Evolutionary conservation across 768 basidiomycete species (phyloP).

Genomic region (Kwoniella sp.): DNA sequence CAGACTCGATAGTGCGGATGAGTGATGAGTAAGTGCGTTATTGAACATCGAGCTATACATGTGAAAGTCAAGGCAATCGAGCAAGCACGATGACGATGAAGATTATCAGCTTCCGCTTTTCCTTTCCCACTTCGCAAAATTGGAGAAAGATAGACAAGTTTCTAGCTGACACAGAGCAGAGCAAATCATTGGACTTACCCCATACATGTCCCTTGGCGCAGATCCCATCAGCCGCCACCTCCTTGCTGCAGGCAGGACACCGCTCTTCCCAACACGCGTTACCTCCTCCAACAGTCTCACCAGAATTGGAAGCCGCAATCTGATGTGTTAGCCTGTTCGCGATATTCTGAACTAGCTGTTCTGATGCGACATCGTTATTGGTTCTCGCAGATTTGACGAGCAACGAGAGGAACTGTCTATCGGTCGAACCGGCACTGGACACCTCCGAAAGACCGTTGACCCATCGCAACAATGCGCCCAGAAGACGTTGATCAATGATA

Average conservation of each 20-base stretch:
- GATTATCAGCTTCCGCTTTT: no score
- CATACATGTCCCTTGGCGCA: slow-evolving; percentile 43
- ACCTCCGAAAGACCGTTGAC: not conserved
- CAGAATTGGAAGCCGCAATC: not conserved
- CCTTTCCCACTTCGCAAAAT: no score
- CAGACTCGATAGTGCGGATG: slow-evolving; percentile 42
- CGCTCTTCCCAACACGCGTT: slow-evolving; percentile 1
- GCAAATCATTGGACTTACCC: slow-evolving; percentile 30
- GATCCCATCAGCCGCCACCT: slow-evolving; percentile 8
- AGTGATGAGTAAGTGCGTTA: slow-evolving; percentile 40
- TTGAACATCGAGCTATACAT: slow-evolving; percentile 39
- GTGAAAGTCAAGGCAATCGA: no score
- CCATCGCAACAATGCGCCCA: slow-evolving; percentile 3
- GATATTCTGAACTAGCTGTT: not conserved
- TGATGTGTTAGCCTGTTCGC: not conserved
- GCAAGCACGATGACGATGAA: no score
- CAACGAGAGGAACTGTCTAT: slow-evolving; percentile 15
- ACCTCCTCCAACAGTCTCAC: not conserved
- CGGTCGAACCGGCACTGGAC: not conserved
- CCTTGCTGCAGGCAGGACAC: slow-evolving; percentile 24
- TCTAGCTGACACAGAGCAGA: not conserved
- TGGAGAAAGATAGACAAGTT: no score
- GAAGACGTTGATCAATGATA: not conserved
- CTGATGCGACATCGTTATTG: not conserved
- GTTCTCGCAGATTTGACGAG: slow-evolving; percentile 7